These are phyloP conservation scores for Candida silvicultrix DNA, from an alignment of 805 yeast genomes.

Conservation along the genomic window DNA sequence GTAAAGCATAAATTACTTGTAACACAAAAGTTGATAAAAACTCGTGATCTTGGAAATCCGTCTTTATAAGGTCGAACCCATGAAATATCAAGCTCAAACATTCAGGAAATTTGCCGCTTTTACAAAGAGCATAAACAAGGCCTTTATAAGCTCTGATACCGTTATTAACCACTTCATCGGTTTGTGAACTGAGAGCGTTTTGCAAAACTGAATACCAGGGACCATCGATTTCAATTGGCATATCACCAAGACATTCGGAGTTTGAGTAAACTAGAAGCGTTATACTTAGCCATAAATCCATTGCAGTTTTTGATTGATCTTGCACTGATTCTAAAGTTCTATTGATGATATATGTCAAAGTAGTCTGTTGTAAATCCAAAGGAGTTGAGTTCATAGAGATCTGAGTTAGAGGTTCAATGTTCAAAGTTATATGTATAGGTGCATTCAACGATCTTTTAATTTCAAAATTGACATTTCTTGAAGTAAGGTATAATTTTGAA, in stretches of 20 bases:
- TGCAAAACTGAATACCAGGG: not conserved
- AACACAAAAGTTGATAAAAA: not conserved
- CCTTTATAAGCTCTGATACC: not conserved
- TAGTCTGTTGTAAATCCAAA: slow-evolving; percentile 5
- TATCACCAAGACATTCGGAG: slow-evolving; percentile 1
- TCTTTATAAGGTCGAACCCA: not conserved
- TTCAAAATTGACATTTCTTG: slow-evolving; percentile 16
- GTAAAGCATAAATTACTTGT: slow-evolving; percentile 4
- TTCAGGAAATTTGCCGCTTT: not conserved
- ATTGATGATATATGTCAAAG: slow-evolving; percentile 3
- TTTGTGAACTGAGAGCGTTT: not conserved
- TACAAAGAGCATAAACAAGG: not conserved
- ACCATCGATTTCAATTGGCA: not conserved
- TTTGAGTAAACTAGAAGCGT: slow-evolving; percentile 12
- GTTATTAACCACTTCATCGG: not conserved
- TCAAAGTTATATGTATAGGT: slow-evolving; percentile 8
- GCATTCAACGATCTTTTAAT: slow-evolving; percentile 2
- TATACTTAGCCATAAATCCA: slow-evolving; percentile 19
- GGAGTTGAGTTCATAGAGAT: slow-evolving; percentile 7
- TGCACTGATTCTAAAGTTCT: slow-evolving; percentile 4
- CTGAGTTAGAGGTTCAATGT: slow-evolving; percentile 3
- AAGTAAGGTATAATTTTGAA: slow-evolving; percentile 12
- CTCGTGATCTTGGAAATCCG: not conserved
- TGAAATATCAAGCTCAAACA: not conserved
- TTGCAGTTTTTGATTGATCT: slow-evolving; percentile 3